A percentile compares a stretch with the other conserved stretches of the same genome.
Conservation (phyloP, 2,329 filamentous ascomycete genomes). For the Thielaviopsis euricoi region DNA sequence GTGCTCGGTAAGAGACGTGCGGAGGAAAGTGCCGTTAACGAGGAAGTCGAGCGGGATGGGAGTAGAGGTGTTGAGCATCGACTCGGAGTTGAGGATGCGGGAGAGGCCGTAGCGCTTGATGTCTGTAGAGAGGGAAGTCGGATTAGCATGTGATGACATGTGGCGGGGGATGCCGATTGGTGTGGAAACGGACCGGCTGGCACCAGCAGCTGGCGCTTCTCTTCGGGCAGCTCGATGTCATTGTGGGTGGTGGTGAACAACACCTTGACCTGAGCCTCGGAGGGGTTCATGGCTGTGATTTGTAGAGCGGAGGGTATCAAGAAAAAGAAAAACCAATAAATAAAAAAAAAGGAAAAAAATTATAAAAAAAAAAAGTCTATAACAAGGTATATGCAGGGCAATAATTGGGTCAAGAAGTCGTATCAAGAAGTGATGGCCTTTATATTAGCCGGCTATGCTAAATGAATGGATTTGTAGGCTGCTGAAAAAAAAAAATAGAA, state of each 20-base stretch:
- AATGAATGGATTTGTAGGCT: neutral
- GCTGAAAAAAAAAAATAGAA: neutral
- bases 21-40: constrained; percentile 82
- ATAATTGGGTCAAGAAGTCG: neutral
- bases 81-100: constrained; percentile 54
- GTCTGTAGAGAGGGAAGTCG: constrained; percentile 24
- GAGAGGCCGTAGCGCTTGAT: constrained; percentile 56
- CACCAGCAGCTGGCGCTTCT: constrained; percentile 44
- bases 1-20: constrained; percentile 80
- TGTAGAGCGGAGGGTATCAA: neutral
- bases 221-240: constrained; percentile 46
- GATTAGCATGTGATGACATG: neutral
- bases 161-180: neutral
- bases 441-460: no score
- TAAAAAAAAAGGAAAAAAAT: neutral
- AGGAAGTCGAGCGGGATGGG: constrained; percentile 85
- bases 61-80: constrained; percentile 46
- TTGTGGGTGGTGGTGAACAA: constrained; percentile 48
- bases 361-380: neutral
- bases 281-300: constrained; percentile 21
- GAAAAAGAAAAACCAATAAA: neutral
- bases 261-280: constrained; percentile 43
- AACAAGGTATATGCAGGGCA: neutral
- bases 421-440: no score
- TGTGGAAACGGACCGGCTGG: constrained; percentile 31